These are phyloP conservation scores for Alternaria sp. DNA, from an alignment of 2,329 filamentous ascomycete species.

Conservation along the genomic window DNA sequence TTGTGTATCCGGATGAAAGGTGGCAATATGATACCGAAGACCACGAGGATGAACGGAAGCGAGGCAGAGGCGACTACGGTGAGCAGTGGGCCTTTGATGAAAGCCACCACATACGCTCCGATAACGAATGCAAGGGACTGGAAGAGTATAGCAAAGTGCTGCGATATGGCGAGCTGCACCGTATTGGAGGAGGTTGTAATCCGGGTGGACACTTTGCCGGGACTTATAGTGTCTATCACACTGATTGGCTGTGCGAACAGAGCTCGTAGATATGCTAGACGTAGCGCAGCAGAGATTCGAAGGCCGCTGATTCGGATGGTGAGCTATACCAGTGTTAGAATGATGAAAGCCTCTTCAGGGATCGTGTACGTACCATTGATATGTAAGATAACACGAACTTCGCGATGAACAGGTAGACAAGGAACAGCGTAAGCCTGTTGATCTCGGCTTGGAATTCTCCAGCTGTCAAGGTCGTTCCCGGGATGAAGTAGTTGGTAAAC, in stretches of 20 bases:
- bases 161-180: conserved; percentile 62
- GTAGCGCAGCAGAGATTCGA: conserved; percentile 58
- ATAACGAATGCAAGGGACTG: conserved; percentile 45
- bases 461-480: conserved; percentile 52
- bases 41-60: conserved; percentile 48
- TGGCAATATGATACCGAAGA: conserved; percentile 38
- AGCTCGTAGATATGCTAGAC: conserved; percentile 57
- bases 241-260: conserved; percentile 59
- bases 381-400: conserved; percentile 45
- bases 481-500: conserved; percentile 64
- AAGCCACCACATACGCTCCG: conserved; percentile 55
- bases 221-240: conserved; percentile 56
- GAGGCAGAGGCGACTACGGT: conserved; percentile 58
- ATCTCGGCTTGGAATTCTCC: conserved; percentile 60
- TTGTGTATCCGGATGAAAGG: conserved; percentile 45
- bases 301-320: conserved; percentile 59
- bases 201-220: conserved; percentile 58
- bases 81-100: conserved; percentile 60
- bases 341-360: not conserved
- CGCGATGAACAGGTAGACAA: conserved; percentile 46
- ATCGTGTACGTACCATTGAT: conserved; percentile 32
- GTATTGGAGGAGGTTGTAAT: conserved; percentile 62
- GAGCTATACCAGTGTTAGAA: conserved; percentile 41
- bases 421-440: conserved; percentile 42
- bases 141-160: conserved; percentile 59